Evolutionary conservation across 768 basidiomycete species (phyloP), one percentile per base, ranked within the genome.

Genomic region (Auricularia sp.): DNA sequence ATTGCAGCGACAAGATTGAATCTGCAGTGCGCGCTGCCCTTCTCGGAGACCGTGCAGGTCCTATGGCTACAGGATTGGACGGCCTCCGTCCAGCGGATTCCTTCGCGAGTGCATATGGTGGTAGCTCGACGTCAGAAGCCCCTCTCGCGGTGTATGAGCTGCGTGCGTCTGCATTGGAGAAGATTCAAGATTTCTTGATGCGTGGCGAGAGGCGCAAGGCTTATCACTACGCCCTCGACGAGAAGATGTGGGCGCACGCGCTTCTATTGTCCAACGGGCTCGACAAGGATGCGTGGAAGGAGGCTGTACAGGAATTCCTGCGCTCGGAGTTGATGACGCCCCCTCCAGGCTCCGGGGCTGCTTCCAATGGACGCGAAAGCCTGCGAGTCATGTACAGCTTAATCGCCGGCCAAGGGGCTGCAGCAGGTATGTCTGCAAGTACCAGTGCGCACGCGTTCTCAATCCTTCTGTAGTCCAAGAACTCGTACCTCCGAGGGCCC

Each of bases 201-300:
- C 83, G 85, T 65, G 97, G 96, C 16, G 87, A 97, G 70, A 88
- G 92, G 42, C 85, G 84, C 24, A 85, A 88, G 67, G 97, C 97
- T 1, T 94, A 90, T 72, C 85, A 86, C 65, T 94, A 86, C 73
- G 96, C 97, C 2, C 79, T 92, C 54, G 90, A 95, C 65, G 84
- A 94, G 74, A 89, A 84, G 70, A 75, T 98, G 51, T 99, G 96
- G 95, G 87, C 92, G 0, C 97, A 99, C 74, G 96, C 97, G 2
- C 85, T 98, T 84, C 75, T 98, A 64, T 94, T 99, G 68, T 86
- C 96, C 10, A 95, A 91, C 70, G 89, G 90, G 64, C 83, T 97
- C 62, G 96, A 96, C 74, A 92, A 90, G 69, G 94, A 97, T 35
- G 81, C 91, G 2, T 98, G 94, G 94, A 91, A 90, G 70, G 92